These are phyloP conservation scores for Sugiyamaella americana DNA, from an alignment of 805 yeast species.

Conservation along the genomic window DNA sequence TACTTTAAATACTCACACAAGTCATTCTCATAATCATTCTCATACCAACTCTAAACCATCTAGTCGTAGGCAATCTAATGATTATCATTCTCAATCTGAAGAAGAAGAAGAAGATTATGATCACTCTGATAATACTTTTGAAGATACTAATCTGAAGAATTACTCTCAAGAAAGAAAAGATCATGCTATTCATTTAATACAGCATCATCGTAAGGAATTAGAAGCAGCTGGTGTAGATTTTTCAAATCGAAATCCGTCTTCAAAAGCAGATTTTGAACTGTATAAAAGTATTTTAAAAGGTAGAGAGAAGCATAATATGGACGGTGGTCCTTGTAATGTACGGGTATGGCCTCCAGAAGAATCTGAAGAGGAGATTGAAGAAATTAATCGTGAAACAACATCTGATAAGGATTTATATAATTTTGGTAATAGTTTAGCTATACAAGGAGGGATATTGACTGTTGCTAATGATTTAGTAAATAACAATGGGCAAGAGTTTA, in stretches of 20 bases:
- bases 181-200: background rate
- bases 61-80: slow-evolving; percentile 12
- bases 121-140: slow-evolving; percentile 15
- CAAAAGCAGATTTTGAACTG: background rate
- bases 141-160: background rate
- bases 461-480: slow-evolving; percentile 76
- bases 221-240: background rate
- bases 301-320: background rate
- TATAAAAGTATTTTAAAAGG: background rate
- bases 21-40: background rate
- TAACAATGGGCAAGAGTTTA: slow-evolving; percentile 70
- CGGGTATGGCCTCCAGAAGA: background rate
- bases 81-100: background rate
- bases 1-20: too few species aligned
- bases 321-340: background rate
- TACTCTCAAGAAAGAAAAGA: background rate
- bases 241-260: background rate
- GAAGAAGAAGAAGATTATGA: slow-evolving; percentile 18
- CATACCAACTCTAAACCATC: slow-evolving; percentile 11
- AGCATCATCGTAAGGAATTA: background rate
- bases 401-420: slow-evolving; percentile 20
- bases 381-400: background rate
- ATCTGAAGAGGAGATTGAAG: background rate
- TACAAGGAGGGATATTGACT: slow-evolving; percentile 43
- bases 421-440: slow-evolving; percentile 29